A percentile compares a stretch with the other conserved stretches of the same genome.
phyloP scores from a whole-genome alignment of 768 basidiomycete genomes.

The Pleurotus giganteus region DNA sequence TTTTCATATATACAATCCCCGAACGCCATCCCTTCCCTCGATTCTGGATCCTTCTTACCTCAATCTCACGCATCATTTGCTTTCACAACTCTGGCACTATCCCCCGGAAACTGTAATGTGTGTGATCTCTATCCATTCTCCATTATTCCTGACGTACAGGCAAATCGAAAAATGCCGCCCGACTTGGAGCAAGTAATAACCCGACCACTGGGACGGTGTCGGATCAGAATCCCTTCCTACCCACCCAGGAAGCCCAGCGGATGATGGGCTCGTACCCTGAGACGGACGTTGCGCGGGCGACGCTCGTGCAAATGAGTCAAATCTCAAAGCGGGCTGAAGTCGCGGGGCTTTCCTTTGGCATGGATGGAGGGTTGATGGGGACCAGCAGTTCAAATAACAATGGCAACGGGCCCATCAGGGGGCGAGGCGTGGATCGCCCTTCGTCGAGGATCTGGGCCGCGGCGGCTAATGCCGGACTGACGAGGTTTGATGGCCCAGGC shows the following conservation, averaged over 20 bases:
- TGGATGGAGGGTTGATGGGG: conserved; percentile 10
- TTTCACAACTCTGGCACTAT: not conserved
- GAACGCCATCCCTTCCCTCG: not conserved
- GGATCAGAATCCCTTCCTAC: conserved; percentile 50
- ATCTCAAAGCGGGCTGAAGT: conserved; percentile 60
- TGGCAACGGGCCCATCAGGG: conserved; percentile 5
- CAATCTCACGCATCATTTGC: not conserved
- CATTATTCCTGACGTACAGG: not conserved
- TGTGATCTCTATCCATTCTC: not conserved
- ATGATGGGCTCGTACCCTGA: conserved; percentile 44
- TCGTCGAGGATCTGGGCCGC: conserved; percentile 18
- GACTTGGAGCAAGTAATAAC: conserved; percentile 8
- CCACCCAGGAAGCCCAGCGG: conserved; percentile 54
- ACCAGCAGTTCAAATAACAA: conserved; percentile 7
- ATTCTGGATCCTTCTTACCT: not conserved
- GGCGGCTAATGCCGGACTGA: conserved; percentile 15
- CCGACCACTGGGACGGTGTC: conserved; percentile 4
- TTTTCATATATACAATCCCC: not conserved
- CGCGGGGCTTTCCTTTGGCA: conserved; percentile 21
- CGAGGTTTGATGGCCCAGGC: conserved; percentile 1
- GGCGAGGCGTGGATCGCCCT: conserved; percentile 9
- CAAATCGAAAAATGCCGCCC: conserved; percentile 6
- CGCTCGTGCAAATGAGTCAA: conserved; percentile 77
- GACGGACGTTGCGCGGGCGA: conserved; percentile 62
- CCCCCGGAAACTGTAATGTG: not conserved